These are phyloP conservation scores for Sporothrix protearum DNA, from an alignment of 2,329 filamentous ascomycete genomes.

Conservation along the genomic window DNA sequence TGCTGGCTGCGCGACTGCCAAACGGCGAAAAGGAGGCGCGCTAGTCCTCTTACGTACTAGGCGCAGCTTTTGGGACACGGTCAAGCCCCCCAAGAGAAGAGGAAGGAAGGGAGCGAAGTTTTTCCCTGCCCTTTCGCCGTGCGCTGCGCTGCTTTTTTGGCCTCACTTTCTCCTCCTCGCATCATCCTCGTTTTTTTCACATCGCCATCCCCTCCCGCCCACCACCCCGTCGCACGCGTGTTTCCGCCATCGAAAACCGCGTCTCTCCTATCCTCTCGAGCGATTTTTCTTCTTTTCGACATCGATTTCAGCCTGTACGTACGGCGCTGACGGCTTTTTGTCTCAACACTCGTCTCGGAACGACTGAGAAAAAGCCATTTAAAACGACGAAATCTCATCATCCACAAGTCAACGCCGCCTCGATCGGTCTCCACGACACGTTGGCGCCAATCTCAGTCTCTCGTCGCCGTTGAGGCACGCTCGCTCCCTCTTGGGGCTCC, in stretches of 20 bases:
- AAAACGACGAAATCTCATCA: conserved; percentile 10
- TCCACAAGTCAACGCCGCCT: conserved; percentile 26
- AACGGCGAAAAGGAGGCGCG: conserved; percentile 29
- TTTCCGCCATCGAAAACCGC: conserved; percentile 50
- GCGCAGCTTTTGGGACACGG: conserved; percentile 19
- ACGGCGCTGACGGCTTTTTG: conserved; percentile 1
- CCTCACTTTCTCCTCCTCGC: conserved; percentile 22
- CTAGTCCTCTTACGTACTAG: conserved; percentile 38
- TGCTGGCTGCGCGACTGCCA: neutral
- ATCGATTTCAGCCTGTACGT: conserved; percentile 27
- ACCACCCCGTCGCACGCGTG: conserved; percentile 17
- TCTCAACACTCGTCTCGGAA: neutral
- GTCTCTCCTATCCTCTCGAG: conserved; percentile 45
- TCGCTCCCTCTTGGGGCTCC: conserved; percentile 39
- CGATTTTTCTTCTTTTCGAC: conserved; percentile 18
- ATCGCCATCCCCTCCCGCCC: conserved; percentile 31
- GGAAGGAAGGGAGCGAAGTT: conserved; percentile 42
- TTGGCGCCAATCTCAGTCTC: conserved; percentile 45
- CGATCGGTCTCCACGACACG: conserved; percentile 37
- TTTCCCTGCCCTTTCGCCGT: conserved; percentile 38
- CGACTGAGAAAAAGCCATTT: neutral
- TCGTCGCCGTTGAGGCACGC: conserved; percentile 32
- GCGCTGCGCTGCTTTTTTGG: conserved; percentile 18
- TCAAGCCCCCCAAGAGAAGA: conserved; percentile 37
- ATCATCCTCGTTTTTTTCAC: conserved; percentile 41